A percentile compares a stretch with the other conserved stretches of the same genome.
These are phyloP conservation scores for Alternaria sp. DNA, from an alignment of 2,329 filamentous ascomycete species.

Conservation along the genomic window DNA sequence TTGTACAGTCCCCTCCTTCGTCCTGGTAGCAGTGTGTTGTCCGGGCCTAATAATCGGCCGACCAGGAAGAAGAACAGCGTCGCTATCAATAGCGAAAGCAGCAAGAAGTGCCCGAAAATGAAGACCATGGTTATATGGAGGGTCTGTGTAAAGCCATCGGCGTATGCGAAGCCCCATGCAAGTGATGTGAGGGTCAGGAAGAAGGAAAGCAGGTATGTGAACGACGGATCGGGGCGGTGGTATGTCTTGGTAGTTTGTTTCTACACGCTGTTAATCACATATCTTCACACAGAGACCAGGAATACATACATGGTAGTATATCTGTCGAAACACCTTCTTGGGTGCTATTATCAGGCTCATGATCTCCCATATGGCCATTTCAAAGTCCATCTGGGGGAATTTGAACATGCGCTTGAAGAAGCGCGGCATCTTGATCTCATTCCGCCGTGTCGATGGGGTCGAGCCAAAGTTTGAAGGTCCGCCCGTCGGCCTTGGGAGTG, in stretches of 20 bases:
- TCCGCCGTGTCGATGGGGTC: slow-evolving; percentile 57
- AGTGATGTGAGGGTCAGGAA: slow-evolving; percentile 63
- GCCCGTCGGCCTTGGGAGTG: slow-evolving; percentile 64
- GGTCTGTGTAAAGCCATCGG: slow-evolving; percentile 52
- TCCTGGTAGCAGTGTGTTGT: slow-evolving; percentile 59
- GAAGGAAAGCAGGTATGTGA: slow-evolving; percentile 72
- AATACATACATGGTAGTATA: slow-evolving; percentile 68
- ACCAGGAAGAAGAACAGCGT: slow-evolving; percentile 70
- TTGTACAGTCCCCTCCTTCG: slow-evolving; percentile 64
- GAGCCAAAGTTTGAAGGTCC: slow-evolving; percentile 60
- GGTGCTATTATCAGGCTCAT: slow-evolving; percentile 71
- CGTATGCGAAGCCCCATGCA: slow-evolving; percentile 66
- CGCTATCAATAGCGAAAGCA: slow-evolving; percentile 64
- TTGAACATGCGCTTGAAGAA: slow-evolving; percentile 75
- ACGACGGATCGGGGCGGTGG: slow-evolving; percentile 72
- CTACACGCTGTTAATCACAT: slow-evolving; percentile 41
- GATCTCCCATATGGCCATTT: slow-evolving; percentile 77
- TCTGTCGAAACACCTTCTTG: slow-evolving; percentile 74
- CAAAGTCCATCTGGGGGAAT: slow-evolving; percentile 77
- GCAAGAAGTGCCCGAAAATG: slow-evolving; percentile 66
- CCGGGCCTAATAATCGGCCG: slow-evolving; percentile 66
- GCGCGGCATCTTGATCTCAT: slow-evolving; percentile 66
- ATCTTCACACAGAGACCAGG: not conserved
- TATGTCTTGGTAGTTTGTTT: slow-evolving; percentile 71
- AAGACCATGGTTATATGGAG: slow-evolving; percentile 57